Base-by-base conservation (phyloP, 345 rosid genomes). In the Hypericum androsaemum region DNA sequence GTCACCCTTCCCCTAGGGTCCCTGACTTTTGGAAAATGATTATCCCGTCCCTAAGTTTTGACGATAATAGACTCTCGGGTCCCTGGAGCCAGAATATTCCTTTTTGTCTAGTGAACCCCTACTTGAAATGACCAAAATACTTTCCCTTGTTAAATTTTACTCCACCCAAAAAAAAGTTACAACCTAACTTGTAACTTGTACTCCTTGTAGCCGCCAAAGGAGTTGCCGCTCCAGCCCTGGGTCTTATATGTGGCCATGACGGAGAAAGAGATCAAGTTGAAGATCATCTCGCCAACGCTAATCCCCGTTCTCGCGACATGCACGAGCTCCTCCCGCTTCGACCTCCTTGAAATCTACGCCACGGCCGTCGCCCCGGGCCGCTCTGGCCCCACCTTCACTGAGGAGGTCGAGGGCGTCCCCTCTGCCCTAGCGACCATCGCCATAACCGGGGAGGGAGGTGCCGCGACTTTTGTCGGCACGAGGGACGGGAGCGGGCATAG, bases 221-320 rank as follows among this genome's bases (percentile, higher is more conserved):
- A 94, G 64, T 94, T 97, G 39, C 99, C 99, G 12, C 94, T 82
- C 99, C 97, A 94, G 4, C 99, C 99, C 60, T 80, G 82, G 38
- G 97, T 94, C 76, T 78, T 83, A 68, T 88, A 89, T 39, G 99
- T 86, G 0, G 97, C 95, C 97, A 94, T 86, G 22, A 94, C 83
- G 5, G 97, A 82, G 62, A 94, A 88, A 52, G 99, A 94, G 48
- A 89, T 83, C 82, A 88, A 64, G 54, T 97, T 80, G 62, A 88
- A 67, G 47, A 79, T 66, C 12, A 80, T 65, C 65, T 83, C 80
- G 59, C 72, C 67, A 44, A 94, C 40, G 56, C 97, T 77, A 66
- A 82, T 79, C 62, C 83, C 87, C 62, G 85, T 37, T 41, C 77
- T 79, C 40, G 70, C 78, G 11, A 74, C 16, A 45, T 54, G 68